Conservation (phyloP, 352 stramenopile genomes). For the Globisporangium canariense region DNA sequence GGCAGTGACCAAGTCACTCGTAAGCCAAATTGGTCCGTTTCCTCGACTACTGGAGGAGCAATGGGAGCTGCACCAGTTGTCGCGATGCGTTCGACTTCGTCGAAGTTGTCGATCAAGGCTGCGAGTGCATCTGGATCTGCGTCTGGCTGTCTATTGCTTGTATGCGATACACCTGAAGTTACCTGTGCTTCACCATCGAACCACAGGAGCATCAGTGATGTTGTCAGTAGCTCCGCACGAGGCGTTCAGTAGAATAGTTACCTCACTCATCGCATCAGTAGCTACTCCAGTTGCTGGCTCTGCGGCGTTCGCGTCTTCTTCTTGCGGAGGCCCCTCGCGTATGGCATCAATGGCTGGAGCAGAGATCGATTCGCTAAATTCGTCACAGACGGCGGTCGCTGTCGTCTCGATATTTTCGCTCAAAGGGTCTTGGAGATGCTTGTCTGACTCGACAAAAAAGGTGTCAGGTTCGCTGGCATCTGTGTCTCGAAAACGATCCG, state of each 20-base stretch:
- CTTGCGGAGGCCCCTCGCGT: no score
- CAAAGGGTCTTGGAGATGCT: no score
- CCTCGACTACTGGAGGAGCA: not conserved
- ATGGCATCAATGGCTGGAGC: no score
- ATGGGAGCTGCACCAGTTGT: not conserved
- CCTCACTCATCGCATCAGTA: not conserved
- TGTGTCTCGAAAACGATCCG: no score
- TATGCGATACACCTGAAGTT: not conserved
- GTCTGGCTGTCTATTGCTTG: not conserved
- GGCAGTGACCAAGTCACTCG: constrained; percentile 13
- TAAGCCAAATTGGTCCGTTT: not conserved
- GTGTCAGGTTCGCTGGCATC: no score
- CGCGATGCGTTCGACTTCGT: not conserved
- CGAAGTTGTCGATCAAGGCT: not conserved
- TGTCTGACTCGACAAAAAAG: no score
- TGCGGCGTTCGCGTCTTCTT: not conserved
- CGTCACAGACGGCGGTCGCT: no score
- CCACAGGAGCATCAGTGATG: not conserved
- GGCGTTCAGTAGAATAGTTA: no score
- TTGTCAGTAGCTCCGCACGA: no score
- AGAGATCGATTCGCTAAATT: no score
- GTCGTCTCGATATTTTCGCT: no score
- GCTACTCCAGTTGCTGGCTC: not conserved
- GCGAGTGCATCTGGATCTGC: not conserved
- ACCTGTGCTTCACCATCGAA: not conserved